phyloP scores from a whole-genome alignment of 2,329 filamentous ascomycete genomes.

The Epichloe sp. region DNA sequence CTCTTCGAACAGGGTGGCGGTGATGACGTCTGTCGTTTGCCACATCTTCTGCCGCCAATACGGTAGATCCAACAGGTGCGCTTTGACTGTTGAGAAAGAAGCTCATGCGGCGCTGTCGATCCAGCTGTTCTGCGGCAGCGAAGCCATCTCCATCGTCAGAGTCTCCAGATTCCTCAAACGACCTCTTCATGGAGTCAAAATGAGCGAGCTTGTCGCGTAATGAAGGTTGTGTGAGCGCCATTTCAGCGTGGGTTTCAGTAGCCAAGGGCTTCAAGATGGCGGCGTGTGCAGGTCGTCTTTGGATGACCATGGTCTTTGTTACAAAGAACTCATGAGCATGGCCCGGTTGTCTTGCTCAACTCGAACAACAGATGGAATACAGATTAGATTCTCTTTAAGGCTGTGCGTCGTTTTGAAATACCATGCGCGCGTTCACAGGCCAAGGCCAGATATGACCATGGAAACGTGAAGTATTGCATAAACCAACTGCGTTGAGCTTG shows the following conservation, averaged over 20 bases:
- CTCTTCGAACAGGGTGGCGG: background rate
- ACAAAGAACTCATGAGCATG: too few relatives aligned
- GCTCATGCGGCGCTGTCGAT: slow-evolving; percentile 1
- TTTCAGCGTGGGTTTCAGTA: background rate
- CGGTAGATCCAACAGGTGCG: background rate
- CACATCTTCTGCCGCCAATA: background rate
- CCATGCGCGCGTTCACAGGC: too few relatives aligned
- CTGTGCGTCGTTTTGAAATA: background rate
- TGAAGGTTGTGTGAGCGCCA: background rate
- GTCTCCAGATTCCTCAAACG: slow-evolving; percentile 1
- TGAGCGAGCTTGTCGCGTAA: slow-evolving; percentile 30
- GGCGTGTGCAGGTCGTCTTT: too few relatives aligned
- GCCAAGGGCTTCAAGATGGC: background rate
- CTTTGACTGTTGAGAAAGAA: background rate
- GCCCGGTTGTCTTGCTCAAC: too few relatives aligned
- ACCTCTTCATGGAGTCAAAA: slow-evolving; percentile 28
- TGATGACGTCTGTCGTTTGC: background rate
- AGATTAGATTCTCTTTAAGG: too few relatives aligned
- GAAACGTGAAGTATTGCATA: too few relatives aligned
- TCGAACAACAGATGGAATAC: too few relatives aligned
- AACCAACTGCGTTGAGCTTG: too few relatives aligned
- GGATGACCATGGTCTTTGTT: too few relatives aligned
- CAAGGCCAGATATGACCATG: too few relatives aligned
- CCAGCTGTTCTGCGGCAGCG: background rate
- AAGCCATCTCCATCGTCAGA: background rate